Percentiles rank a stretch among this genome's conserved stretches.
Evolutionary conservation across 805 yeast genomes (phyloP).

Genomic region (Phaffomyces thermotolerans): DNA sequence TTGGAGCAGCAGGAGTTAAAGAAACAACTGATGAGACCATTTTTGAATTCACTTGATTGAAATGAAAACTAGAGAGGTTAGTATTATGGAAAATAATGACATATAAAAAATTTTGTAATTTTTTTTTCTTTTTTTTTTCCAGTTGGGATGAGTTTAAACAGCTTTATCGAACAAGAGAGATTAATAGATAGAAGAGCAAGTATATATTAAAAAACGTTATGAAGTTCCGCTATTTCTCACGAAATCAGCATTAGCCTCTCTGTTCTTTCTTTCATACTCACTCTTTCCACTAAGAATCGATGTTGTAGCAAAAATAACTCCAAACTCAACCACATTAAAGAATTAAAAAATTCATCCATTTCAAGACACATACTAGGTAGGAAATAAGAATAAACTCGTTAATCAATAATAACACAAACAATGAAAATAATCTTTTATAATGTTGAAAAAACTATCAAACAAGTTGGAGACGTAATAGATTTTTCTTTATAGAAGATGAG

Average conservation of each 20-base stretch:
- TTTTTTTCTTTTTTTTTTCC: not conserved
- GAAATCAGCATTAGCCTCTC: not conserved
- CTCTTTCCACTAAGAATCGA: not conserved
- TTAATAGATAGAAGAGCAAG: not conserved
- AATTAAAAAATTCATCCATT: not conserved
- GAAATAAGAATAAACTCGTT: conserved; percentile 1
- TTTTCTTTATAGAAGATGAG: not conserved
- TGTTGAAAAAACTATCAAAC: conserved; percentile 2
- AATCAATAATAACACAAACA: not conserved
- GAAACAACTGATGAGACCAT: conserved; percentile 11
- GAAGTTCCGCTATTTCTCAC: too few relatives aligned
- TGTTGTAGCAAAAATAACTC: too few relatives aligned
- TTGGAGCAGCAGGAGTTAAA: conserved; percentile 59
- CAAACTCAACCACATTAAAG: too few relatives aligned
- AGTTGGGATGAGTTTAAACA: not conserved
- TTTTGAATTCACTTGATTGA: too few relatives aligned
- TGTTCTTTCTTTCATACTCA: conserved; percentile 5
- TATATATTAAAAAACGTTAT: not conserved
- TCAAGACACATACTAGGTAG: not conserved
- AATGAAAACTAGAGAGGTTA: not conserved
- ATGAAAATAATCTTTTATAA: not conserved
- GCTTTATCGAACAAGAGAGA: too few relatives aligned
- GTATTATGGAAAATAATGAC: not conserved
- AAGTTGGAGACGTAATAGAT: conserved; percentile 4
- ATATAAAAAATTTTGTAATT: not conserved